A percentile compares a stretch with the other conserved stretches of the same genome.
Conservation (phyloP, 208 protist genomes). For the Trypanosoma theileri region DNA sequence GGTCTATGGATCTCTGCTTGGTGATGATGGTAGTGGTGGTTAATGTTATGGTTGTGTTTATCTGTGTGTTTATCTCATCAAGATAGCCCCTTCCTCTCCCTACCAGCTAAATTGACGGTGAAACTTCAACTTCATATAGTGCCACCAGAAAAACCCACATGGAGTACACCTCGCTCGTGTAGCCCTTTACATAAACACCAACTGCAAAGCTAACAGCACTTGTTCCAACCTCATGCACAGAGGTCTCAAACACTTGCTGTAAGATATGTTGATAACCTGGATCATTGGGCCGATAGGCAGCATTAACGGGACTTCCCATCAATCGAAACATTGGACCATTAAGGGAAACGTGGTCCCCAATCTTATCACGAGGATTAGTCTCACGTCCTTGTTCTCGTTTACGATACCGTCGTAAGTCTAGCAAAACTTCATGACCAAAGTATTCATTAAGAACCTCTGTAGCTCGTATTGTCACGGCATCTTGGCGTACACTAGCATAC, state of each 20-base stretch:
- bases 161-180: constrained; percentile 71
- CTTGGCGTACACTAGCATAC: constrained; percentile 42
- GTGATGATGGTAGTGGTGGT: too few species aligned
- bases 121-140: constrained; percentile 39
- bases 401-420: not conserved
- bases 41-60: too few species aligned
- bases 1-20: too few species aligned
- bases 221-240: constrained; percentile 78
- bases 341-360: not conserved
- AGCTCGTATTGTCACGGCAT: constrained; percentile 38
- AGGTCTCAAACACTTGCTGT: constrained; percentile 69
- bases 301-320: constrained; percentile 64
- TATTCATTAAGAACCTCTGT: constrained; percentile 54
- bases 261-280: constrained; percentile 40
- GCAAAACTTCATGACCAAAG: constrained; percentile 44
- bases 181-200: constrained; percentile 80
- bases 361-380: not conserved
- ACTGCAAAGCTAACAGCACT: constrained; percentile 68
- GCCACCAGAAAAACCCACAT: constrained; percentile 82
- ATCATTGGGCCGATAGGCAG: constrained; percentile 50
- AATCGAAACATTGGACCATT: constrained; percentile 27
- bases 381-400: not conserved
- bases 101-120: not conserved
- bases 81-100: too few species aligned
- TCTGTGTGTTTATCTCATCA: too few species aligned